Percentiles rank a stretch among this genome's conserved stretches.
phyloP scores from a whole-genome alignment of 2,329 filamentous ascomycete genomes.

The Epichloe sylvatica region DNA sequence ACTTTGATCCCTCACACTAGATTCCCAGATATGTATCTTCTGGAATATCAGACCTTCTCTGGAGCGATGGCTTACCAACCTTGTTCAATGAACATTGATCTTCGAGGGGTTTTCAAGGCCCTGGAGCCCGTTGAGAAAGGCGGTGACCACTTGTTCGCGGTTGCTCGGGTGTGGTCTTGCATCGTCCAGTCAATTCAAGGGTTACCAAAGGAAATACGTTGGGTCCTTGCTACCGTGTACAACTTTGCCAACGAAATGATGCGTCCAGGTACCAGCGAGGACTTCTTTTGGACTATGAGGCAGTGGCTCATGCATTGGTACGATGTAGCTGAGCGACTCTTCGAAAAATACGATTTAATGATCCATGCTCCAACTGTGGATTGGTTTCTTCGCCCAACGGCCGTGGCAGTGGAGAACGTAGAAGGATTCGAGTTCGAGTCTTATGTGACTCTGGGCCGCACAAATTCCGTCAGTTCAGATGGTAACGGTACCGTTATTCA shows the following conservation, averaged over 20 bases:
- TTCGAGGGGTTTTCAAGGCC: constrained; percentile 10
- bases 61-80: constrained; percentile 17
- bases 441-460: not conserved
- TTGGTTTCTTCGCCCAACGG: constrained; percentile 14
- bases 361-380: constrained; percentile 11
- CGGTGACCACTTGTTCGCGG: constrained; percentile 14
- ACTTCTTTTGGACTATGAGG: constrained; percentile 12
- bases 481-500: constrained; percentile 1
- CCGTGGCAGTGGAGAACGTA: not conserved
- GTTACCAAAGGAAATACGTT: constrained; percentile 18
- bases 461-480: constrained; percentile 1
- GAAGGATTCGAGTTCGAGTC: not conserved
- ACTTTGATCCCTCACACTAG: constrained; percentile 12
- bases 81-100: constrained; percentile 12
- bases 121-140: constrained; percentile 11
- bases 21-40: constrained; percentile 11
- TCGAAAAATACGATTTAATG: constrained; percentile 7
- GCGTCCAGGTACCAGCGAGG: constrained; percentile 6
- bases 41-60: constrained; percentile 15
- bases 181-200: constrained; percentile 10
- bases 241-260: constrained; percentile 19
- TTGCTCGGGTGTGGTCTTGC: constrained; percentile 20
- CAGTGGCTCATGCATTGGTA: constrained; percentile 19
- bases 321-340: constrained; percentile 13
- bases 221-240: constrained; percentile 18